Conservation (phyloP, 805 yeast genomes). For the Lachancea meyersii region DNA sequence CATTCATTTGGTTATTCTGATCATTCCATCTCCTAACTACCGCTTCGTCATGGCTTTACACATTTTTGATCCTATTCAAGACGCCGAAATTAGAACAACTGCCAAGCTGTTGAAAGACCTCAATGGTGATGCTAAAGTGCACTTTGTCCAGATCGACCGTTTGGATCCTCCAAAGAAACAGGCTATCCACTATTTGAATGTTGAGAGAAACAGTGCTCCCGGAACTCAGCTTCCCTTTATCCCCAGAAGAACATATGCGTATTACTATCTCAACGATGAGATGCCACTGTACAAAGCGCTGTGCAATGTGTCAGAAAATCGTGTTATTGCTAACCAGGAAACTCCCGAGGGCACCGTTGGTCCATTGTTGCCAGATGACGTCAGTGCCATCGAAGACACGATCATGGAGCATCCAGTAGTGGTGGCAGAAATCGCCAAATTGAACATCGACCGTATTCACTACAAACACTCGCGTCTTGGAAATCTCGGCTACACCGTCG, state of each 20-base stretch:
- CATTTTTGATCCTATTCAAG: constrained; percentile 56
- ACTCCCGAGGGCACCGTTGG: constrained; percentile 62
- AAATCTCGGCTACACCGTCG: constrained; percentile 34
- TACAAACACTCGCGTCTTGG: constrained; percentile 27
- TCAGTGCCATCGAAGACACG: constrained; percentile 46
- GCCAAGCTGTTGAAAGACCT: constrained; percentile 56
- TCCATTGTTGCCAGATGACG: constrained; percentile 64
- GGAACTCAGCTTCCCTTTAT: constrained; percentile 47
- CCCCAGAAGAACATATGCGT: constrained; percentile 61
- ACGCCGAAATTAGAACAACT: constrained; percentile 51
- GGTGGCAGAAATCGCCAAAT: constrained; percentile 57
- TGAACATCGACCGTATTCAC: constrained; percentile 48
- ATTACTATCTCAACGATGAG: constrained; percentile 52
- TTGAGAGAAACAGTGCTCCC: constrained; percentile 47
- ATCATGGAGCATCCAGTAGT: constrained; percentile 51
- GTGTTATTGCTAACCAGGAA: constrained; percentile 49
- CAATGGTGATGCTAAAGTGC: constrained; percentile 48
- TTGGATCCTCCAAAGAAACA: constrained; percentile 74
- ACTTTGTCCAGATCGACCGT: constrained; percentile 61
- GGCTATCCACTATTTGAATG: constrained; percentile 60
- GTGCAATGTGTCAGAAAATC: constrained; percentile 57
- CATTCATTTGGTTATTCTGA: background rate
- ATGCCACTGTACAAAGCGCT: constrained; percentile 62
- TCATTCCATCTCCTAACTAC: background rate
- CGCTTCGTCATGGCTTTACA: constrained; percentile 29